phyloP scores from a whole-genome alignment of 2,329 filamentous ascomycete genomes.

The Zymoseptoria pseudotritici region DNA sequence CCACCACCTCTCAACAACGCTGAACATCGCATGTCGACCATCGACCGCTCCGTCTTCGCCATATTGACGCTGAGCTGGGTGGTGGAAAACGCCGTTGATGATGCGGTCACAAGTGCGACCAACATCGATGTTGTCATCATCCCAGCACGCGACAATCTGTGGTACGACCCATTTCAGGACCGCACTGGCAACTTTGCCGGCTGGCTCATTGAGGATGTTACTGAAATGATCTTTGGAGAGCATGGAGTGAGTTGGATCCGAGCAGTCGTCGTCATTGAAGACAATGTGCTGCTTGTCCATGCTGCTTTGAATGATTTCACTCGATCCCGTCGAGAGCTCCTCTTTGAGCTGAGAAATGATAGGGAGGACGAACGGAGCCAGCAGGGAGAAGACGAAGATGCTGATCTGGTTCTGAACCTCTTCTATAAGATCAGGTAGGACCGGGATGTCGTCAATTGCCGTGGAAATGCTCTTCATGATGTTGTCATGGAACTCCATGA shows the following conservation, averaged over 20 bases:
- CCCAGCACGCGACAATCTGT: slow-evolving; percentile 81
- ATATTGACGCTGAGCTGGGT: slow-evolving; percentile 68
- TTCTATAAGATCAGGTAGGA: slow-evolving; percentile 77
- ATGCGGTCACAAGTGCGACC: slow-evolving; percentile 67
- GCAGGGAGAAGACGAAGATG: slow-evolving; percentile 82
- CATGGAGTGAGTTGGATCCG: slow-evolving; percentile 91
- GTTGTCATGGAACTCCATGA: slow-evolving; percentile 85
- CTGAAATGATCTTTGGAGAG: slow-evolving; percentile 93
- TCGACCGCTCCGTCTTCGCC: slow-evolving; percentile 65
- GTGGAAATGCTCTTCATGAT: slow-evolving; percentile 71
- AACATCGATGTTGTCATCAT: slow-evolving; percentile 64
- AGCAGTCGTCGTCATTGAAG: slow-evolving; percentile 68
- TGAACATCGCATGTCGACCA: slow-evolving; percentile 69
- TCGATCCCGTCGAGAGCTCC: slow-evolving; percentile 77
- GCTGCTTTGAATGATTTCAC: slow-evolving; percentile 79
- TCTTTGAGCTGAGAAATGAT: slow-evolving; percentile 80
- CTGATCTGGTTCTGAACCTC: slow-evolving; percentile 82
- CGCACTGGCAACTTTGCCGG: slow-evolving; percentile 71
- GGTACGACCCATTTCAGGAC: slow-evolving; percentile 78
- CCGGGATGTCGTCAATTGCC: slow-evolving; percentile 75
- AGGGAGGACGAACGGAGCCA: slow-evolving; percentile 80
- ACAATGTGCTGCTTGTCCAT: slow-evolving; percentile 78
- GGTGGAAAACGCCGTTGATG: slow-evolving; percentile 75
- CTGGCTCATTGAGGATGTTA: slow-evolving; percentile 80
- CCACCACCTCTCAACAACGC: slow-evolving; percentile 82